Evolutionary conservation across 768 basidiomycete species (phyloP), one percentile per base, ranked within the genome.

Genomic region (Lactarius pseudohatsudake): DNA sequence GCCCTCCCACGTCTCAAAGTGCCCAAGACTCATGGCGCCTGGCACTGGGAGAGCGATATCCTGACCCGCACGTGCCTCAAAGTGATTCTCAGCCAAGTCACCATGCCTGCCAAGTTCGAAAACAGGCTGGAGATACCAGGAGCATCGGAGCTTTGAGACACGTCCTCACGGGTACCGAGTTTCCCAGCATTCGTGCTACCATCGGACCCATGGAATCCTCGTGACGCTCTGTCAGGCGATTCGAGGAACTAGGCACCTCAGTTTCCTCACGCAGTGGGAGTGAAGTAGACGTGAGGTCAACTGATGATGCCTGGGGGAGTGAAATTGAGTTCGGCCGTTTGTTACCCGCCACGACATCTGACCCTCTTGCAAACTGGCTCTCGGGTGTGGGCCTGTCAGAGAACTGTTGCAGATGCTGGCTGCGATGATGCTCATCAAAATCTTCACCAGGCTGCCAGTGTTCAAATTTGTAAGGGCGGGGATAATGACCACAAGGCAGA

Each of bases 201-300:
- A 41, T 57, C 18, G 9, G 40, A 26, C 6, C 9, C 26, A 15
- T 41, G 22, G 18, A 30, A 22, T 4, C 11, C 3, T 16, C 32
- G 8, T 43, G n/a, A 28, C 53, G 59, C 10, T 10, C 26, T n/a
- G 4, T 5, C 16, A 61, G 5, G 34, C 11, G 32, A 4, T 57
- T 16, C 4, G 61, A 9, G 13, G 34, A 20, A 4, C 5, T 8
- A 50, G 61, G 38, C 36, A 58, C 3, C 7, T 26, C 8, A 6
- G 34, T 2, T 3, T 43, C 57, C 50, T 3, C 57, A 59, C 66
- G 66, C 15, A 36, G 16, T 3, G 50, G 66, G 57, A 67, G 15
- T 32, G 58, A 22, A 18, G 63, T 0, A 28, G 57, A 53, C 47
- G 66, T 62, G 15, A 67, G 57, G 34, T 63, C 53, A 20, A 67